Evolutionary conservation across 192 early-diverging fungal genomes (phyloP).

Genomic region (Podila clonocystis): DNA sequence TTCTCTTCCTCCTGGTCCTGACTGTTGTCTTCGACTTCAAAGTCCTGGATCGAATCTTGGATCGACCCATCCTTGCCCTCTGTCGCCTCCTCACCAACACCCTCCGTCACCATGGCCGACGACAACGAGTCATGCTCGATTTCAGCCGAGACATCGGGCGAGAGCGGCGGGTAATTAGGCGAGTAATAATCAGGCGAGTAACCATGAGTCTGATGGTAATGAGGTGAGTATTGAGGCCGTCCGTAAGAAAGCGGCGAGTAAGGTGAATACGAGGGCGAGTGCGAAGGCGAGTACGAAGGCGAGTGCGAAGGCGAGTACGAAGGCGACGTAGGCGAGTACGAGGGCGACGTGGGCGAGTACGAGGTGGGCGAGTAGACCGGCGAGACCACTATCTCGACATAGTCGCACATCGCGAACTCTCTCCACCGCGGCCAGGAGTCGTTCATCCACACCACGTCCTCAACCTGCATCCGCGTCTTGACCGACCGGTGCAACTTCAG

Average conservation of each 20-base stretch:
- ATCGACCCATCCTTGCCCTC: no score
- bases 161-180: not conserved
- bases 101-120: no score
- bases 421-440: not conserved
- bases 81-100: no score
- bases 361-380: not conserved
- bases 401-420: not conserved
- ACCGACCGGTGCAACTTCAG: not conserved
- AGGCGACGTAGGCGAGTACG: not conserved
- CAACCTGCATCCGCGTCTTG: not conserved
- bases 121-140: no score
- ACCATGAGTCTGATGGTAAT: not conserved
- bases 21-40: not conserved
- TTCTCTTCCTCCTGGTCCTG: not conserved
- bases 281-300: not conserved
- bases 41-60: no score
- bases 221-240: not conserved
- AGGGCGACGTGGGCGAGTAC: not conserved
- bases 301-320: not conserved
- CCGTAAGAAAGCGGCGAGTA: not conserved
- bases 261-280: no score
- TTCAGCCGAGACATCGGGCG: no score
- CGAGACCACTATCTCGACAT: not conserved
- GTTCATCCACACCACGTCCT: not conserved
- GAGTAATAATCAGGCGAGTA: not conserved